Evolutionary conservation across 306 rosid species (phyloP).

Genomic region (Vicia sativa): DNA sequence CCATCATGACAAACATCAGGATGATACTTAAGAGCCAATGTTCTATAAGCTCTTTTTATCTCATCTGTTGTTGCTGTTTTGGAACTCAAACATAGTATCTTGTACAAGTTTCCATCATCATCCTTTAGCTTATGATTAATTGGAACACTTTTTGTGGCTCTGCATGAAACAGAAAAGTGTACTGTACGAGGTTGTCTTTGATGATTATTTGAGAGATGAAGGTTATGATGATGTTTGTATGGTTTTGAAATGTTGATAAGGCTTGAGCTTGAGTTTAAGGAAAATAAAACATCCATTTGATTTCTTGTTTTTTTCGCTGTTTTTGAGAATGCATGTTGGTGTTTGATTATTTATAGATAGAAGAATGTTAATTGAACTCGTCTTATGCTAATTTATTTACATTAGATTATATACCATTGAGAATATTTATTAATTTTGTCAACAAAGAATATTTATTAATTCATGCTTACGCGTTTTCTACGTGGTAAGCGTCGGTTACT

Average conservation of each 20-base stretch:
- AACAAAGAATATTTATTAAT: background rate
- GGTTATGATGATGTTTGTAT: background rate
- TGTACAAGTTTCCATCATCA: slow-evolving; percentile 44
- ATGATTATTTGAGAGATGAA: background rate
- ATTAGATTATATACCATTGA: background rate
- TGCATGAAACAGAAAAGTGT: slow-evolving; percentile 29
- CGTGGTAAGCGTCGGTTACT: slow-evolving; percentile 16
- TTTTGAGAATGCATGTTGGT: background rate
- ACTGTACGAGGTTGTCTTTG: background rate
- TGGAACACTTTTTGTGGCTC: slow-evolving; percentile 14
- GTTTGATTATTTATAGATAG: background rate
- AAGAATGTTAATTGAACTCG: background rate
- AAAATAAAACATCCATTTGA: slow-evolving; percentile 32
- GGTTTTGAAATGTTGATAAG: background rate
- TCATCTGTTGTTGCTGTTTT: slow-evolving; percentile 50
- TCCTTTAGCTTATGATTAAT: background rate
- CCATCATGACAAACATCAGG: slow-evolving; percentile 53
- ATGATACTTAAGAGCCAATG: slow-evolving; percentile 61
- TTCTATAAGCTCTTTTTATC: slow-evolving; percentile 63
- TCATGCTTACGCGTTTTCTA: slow-evolving; percentile 27
- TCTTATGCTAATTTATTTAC: background rate
- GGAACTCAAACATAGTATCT: slow-evolving; percentile 49
- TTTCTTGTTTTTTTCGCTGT: background rate
- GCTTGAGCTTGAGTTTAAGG: slow-evolving; percentile 30
- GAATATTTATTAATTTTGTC: background rate